Conservation (phyloP, 2,329 filamentous ascomycete species). For the Trichoderma guizhouense region DNA sequence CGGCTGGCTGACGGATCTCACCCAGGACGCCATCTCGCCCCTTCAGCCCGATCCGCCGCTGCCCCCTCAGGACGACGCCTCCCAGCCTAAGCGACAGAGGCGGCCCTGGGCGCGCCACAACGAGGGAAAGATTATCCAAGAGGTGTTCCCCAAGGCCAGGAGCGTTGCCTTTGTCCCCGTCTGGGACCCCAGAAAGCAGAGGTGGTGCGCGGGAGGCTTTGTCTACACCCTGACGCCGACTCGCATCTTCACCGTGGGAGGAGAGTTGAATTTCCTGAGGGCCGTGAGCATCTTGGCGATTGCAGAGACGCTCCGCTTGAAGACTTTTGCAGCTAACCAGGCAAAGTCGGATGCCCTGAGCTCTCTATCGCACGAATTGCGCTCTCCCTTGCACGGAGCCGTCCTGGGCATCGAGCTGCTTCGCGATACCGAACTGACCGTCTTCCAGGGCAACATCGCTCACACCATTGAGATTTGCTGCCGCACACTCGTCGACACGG, state of each 20-base stretch:
- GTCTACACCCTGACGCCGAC: slow-evolving; percentile 45
- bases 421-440: slow-evolving; percentile 47
- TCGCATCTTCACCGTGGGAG: slow-evolving; percentile 42
- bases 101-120: slow-evolving; percentile 19
- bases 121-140: slow-evolving; percentile 29
- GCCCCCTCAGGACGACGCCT: background rate
- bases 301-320: slow-evolving; percentile 51
- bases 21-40: background rate
- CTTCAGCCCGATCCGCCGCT: background rate
- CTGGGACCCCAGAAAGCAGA: slow-evolving; percentile 44
- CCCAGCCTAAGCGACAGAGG: background rate
- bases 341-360: slow-evolving; percentile 58
- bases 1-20: slow-evolving; percentile 4
- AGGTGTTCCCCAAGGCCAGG: slow-evolving; percentile 41
- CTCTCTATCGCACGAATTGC: slow-evolving; percentile 59
- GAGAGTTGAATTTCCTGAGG: slow-evolving; percentile 50
- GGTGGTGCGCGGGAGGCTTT: slow-evolving; percentile 50
- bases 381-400: slow-evolving; percentile 60
- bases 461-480: slow-evolving; percentile 51
- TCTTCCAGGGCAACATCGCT: slow-evolving; percentile 45
- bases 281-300: slow-evolving; percentile 55
- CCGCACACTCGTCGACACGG: slow-evolving; percentile 50
- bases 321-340: slow-evolving; percentile 37
- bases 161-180: slow-evolving; percentile 48
- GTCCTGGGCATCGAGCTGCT: slow-evolving; percentile 53